Conservation (phyloP, 345 rosid species). For the Ailanthus altissimus region DNA sequence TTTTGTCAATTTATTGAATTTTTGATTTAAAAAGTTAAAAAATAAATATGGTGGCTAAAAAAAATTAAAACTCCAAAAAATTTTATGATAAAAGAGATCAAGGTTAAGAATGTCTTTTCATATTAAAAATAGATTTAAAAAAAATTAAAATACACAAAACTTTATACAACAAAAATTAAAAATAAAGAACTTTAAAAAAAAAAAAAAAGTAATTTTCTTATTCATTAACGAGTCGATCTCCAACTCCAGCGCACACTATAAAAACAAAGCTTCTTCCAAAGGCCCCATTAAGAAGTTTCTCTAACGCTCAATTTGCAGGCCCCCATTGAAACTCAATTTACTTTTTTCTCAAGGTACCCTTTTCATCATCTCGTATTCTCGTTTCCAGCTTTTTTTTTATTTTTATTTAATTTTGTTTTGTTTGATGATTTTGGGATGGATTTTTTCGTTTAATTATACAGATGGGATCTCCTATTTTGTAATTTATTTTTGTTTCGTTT, state of each 20-base stretch:
- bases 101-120: background rate
- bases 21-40: no score
- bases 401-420: background rate
- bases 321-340: background rate
- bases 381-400: background rate
- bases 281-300: background rate
- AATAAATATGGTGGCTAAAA: no score
- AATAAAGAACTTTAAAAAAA: no score
- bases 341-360: background rate
- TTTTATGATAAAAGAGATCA: accelerated
- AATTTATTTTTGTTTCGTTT: background rate
- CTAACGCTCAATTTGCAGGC: background rate
- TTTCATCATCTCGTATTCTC: background rate
- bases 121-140: no score
- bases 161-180: no score
- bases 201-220: background rate
- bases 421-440: background rate
- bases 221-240: conserved; percentile 13
- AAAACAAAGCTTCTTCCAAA: background rate
- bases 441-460: background rate
- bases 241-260: background rate
- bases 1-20: no score
- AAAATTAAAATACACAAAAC: no score
- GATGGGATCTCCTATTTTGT: conserved; percentile 10
- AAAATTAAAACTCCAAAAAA: no score